These are phyloP conservation scores for Aureobasidium pullulans DNA, from an alignment of 2,329 filamentous ascomycete genomes.

Conservation along the genomic window DNA sequence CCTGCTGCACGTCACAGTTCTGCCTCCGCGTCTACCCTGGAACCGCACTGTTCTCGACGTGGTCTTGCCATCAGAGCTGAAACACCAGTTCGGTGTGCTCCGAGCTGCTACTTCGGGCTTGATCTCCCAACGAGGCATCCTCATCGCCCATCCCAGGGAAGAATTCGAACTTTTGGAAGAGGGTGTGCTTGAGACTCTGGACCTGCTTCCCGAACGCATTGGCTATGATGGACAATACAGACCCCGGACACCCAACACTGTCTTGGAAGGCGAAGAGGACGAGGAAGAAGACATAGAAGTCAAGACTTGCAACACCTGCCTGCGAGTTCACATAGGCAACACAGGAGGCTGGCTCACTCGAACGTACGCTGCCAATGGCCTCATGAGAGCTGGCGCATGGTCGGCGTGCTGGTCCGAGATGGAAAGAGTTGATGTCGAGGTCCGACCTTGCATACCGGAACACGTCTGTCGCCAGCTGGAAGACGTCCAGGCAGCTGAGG, in stretches of 20 bases:
- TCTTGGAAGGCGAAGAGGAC: conserved; percentile 12
- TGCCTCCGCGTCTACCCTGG: conserved; percentile 62
- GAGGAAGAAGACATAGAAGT: conserved; percentile 26
- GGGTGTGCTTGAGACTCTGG: conserved; percentile 65
- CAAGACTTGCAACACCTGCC: conserved; percentile 31
- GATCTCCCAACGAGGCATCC: conserved; percentile 62
- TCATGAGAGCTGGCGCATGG: conserved; percentile 91
- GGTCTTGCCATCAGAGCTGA: conserved; percentile 52
- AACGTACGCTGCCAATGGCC: conserved; percentile 87
- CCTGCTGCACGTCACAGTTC: conserved; percentile 67
- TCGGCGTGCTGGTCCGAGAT: conserved; percentile 92
- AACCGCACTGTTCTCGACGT: conserved; percentile 44
- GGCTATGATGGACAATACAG: conserved; percentile 4
- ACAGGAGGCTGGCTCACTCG: conserved; percentile 59
- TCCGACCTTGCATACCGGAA: conserved; percentile 64
- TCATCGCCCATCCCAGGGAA: conserved; percentile 70
- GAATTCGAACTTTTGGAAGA: conserved; percentile 77
- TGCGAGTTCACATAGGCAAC: conserved; percentile 30
- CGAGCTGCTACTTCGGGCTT: conserved; percentile 66
- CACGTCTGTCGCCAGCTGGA: conserved; percentile 54
- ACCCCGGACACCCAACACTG: not conserved
- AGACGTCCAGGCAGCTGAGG: conserved; percentile 36
- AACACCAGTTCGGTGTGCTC: conserved; percentile 39
- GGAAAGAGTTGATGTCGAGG: conserved; percentile 95
- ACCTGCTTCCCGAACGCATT: conserved; percentile 46